phyloP scores from a whole-genome alignment of 345 rosid genomes.

The Anastatica hierochuntica region DNA sequence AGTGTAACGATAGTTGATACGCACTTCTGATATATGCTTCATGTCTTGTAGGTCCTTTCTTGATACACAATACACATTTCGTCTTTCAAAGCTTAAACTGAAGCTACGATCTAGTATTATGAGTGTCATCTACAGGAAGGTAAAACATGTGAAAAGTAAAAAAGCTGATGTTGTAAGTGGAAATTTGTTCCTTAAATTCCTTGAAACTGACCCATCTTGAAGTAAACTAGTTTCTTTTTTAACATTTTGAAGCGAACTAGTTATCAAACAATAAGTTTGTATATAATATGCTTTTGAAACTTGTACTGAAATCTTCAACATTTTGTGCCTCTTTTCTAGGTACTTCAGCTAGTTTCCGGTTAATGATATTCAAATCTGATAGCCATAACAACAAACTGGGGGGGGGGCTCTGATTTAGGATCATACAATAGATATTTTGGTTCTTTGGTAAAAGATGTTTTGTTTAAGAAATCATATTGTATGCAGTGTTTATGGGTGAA shows the following conservation, averaged over 20 bases:
- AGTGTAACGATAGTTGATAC: not conserved
- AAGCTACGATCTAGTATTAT: constrained; percentile 79
- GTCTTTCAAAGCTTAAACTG: constrained; percentile 66
- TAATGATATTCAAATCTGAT: too few species aligned
- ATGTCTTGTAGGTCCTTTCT: constrained; percentile 64
- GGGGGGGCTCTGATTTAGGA: too few species aligned
- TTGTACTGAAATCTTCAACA: too few species aligned
- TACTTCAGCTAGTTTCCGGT: too few species aligned
- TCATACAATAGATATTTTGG: too few species aligned
- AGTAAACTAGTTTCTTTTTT: too few species aligned
- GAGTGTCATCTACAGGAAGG: constrained; percentile 76
- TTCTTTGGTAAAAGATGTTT: not conserved
- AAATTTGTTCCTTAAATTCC: not conserved
- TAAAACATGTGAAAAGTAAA: constrained; percentile 13
- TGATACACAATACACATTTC: constrained; percentile 74
- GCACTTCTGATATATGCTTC: constrained; percentile 1
- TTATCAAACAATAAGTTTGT: too few species aligned
- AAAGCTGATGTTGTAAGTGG: not conserved
- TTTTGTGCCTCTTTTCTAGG: too few species aligned
- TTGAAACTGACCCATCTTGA: too few species aligned
- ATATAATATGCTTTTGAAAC: too few species aligned
- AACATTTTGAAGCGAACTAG: too few species aligned
- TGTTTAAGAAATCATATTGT: constrained; percentile 6
- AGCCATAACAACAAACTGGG: too few species aligned
- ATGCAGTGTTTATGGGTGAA: constrained; percentile 61